Evolutionary conservation across 345 rosid species (phyloP).

Genomic region (Schrenkiella parvula): DNA sequence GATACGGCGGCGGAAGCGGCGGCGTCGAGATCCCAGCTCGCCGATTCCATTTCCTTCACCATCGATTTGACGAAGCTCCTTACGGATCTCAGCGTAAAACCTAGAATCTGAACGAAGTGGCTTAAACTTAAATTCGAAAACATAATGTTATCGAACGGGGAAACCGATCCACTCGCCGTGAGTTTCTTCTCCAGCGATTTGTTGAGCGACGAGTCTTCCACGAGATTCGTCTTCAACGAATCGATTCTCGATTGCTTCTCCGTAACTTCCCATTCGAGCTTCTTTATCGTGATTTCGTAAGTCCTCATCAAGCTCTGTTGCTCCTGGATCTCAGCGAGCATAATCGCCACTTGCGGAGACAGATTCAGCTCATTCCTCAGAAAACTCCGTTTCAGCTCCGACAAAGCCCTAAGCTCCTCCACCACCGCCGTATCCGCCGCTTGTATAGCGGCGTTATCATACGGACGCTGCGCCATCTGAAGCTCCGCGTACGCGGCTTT

Average conservation of each 20-base stretch:
- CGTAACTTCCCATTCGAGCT: constrained; percentile 50
- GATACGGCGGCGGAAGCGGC: constrained; percentile 64
- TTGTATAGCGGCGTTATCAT: constrained; percentile 68
- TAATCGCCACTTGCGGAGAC: constrained; percentile 78
- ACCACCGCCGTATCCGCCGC: constrained; percentile 81
- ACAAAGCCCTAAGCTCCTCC: constrained; percentile 63
- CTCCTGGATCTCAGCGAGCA: constrained; percentile 94
- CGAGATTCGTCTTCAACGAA: constrained; percentile 38
- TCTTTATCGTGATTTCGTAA: constrained; percentile 73
- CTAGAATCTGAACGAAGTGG: constrained; percentile 55
- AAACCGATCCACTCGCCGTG: constrained; percentile 56
- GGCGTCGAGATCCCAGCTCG: constrained; percentile 76
- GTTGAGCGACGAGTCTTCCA: constrained; percentile 38
- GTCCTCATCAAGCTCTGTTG: constrained; percentile 92
- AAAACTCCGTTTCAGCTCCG: constrained; percentile 70
- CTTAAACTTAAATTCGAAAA: constrained; percentile 39
- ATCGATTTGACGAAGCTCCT: constrained; percentile 59
- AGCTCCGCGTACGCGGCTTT: constrained; percentile 95
- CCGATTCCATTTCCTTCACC: constrained; percentile 75
- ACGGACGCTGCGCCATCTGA: constrained; percentile 89
- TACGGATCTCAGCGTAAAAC: constrained; percentile 53
- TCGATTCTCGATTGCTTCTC: constrained; percentile 41
- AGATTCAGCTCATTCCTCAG: constrained; percentile 65
- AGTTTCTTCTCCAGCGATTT: constrained; percentile 59
- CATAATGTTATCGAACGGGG: constrained; percentile 48